Percentiles rank a stretch among this genome's conserved stretches.
phyloP scores from a whole-genome alignment of 139 green algal genomes.

The Ettlia oleoabundans region DNA sequence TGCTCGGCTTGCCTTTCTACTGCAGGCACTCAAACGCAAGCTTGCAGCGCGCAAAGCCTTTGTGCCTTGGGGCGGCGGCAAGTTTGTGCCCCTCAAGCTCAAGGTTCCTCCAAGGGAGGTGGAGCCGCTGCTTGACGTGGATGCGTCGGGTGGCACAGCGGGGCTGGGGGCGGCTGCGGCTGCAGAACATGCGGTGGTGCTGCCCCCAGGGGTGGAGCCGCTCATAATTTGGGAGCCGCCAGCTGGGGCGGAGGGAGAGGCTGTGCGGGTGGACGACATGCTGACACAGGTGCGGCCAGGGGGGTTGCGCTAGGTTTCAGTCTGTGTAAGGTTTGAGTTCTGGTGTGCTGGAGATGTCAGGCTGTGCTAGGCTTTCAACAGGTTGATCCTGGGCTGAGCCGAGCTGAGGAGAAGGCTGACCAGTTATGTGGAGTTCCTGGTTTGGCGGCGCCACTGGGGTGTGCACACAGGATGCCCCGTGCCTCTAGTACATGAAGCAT shows the following conservation, averaged over 20 bases:
- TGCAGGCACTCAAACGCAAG: slow-evolving; percentile 68
- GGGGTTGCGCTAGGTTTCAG: no score
- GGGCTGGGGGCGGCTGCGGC: background rate
- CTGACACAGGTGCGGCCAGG: slow-evolving; percentile 61
- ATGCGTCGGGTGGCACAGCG: background rate
- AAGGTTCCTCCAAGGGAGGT: slow-evolving; percentile 1
- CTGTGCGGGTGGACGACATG: slow-evolving; percentile 85
- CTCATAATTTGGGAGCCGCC: slow-evolving; percentile 82
- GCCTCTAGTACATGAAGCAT: no score
- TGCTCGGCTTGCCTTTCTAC: no score
- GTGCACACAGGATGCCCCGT: no score
- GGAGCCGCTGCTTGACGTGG: background rate
- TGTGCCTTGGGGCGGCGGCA: slow-evolving; percentile 82
- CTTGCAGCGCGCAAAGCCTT: slow-evolving; percentile 71
- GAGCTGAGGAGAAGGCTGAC: no score
- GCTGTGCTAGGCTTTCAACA: no score
- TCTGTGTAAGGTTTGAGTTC: background rate
- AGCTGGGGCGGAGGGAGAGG: slow-evolving; percentile 13
- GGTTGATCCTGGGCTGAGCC: no score
- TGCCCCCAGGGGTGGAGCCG: slow-evolving; percentile 70
- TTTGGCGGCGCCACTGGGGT: no score
- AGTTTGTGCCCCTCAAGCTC: slow-evolving; percentile 47
- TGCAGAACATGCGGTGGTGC: slow-evolving; percentile 29
- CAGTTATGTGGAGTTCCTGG: no score
- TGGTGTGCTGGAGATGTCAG: no score